Evolutionary conservation across 441 rosid genomes (phyloP).

Genomic region (Breynia disticha): DNA sequence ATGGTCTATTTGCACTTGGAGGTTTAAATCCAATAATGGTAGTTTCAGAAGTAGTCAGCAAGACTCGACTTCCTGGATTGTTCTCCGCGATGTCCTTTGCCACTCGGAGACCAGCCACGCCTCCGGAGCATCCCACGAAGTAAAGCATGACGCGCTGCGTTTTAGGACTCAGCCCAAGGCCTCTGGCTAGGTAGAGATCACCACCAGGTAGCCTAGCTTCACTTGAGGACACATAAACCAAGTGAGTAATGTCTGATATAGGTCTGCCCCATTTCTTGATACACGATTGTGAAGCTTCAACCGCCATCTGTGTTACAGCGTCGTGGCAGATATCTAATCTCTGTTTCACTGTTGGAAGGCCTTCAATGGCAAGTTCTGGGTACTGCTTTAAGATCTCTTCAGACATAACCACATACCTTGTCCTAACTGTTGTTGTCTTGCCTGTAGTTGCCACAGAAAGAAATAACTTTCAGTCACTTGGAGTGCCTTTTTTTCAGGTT

Average conservation of each 20-base stretch:
- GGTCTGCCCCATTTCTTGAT: conserved; percentile 82
- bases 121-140: conserved; percentile 89
- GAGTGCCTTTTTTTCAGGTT: not conserved
- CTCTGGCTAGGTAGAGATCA: conserved; percentile 68
- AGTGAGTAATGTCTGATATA: conserved; percentile 69
- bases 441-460: conserved; percentile 34
- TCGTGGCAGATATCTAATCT: conserved; percentile 64
- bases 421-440: conserved; percentile 88
- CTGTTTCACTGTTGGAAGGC: conserved; percentile 71
- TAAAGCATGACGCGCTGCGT: conserved; percentile 77
- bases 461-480: not conserved
- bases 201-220: conserved; percentile 95
- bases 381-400: conserved; percentile 75
- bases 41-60: conserved; percentile 86
- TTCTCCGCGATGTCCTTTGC: conserved; percentile 95
- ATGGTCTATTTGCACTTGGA: conserved; percentile 72
- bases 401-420: conserved; percentile 95
- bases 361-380: conserved; percentile 80
- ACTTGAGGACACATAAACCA: conserved; percentile 87
- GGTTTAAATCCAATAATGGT: conserved; percentile 92
- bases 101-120: conserved; percentile 83
- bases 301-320: conserved; percentile 86
- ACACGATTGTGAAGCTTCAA: conserved; percentile 73
- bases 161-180: conserved; percentile 66
- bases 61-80: conserved; percentile 78